Evolutionary conservation across 768 basidiomycete species (phyloP), one percentile per base, ranked within the genome.

Genomic region (Tricholoma bakamatsutake): DNA sequence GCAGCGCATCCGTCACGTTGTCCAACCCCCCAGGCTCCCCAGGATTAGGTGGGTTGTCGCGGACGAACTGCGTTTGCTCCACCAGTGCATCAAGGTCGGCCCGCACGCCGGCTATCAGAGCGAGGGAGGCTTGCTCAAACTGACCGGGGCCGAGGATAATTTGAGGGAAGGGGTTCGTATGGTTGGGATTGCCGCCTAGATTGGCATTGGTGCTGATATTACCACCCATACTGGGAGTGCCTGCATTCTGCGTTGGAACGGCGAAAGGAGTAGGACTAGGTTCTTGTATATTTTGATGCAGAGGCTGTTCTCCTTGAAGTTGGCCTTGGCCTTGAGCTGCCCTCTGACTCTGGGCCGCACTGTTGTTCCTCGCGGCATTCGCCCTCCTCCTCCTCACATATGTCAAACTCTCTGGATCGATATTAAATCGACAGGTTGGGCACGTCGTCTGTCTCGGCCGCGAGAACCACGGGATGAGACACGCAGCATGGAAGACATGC

Each of bases 401-500:
- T 0, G 87, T 89, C 46, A 90, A 67, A 55, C 84, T 84, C 54
- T 89, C 84, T 0, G 90, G 90, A 63, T 92, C 90, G 53, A 92
- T 80, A 59, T 92, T 84, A 62, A 92, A 92, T 59, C 90, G 73
- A 69, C 90, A 92, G 0, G 87, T 88, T 0, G 90, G 90, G 61
- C 90, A 92, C 1, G 90, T 91, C 17, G 90, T 90, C 60, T 87
- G 86, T 42, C 76, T 78, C 10, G 88, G 86, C 55, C 87, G 76
- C 3, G 89, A 82, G 67, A 92, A 92, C 90, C 90, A 92, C 1
- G 90, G 90, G 9, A 87, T 66, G 34, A 92, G 79, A 68, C 90
- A 92, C 0, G 82, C 75, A 1, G 87, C 80, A 61, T 92, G 90
- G 72, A 91, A 92, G 51, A 88, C 82, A 66, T 92, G 90, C 7